These are phyloP conservation scores for Phoma sp. DNA, from an alignment of 2,329 filamentous ascomycete genomes.

Conservation along the genomic window DNA sequence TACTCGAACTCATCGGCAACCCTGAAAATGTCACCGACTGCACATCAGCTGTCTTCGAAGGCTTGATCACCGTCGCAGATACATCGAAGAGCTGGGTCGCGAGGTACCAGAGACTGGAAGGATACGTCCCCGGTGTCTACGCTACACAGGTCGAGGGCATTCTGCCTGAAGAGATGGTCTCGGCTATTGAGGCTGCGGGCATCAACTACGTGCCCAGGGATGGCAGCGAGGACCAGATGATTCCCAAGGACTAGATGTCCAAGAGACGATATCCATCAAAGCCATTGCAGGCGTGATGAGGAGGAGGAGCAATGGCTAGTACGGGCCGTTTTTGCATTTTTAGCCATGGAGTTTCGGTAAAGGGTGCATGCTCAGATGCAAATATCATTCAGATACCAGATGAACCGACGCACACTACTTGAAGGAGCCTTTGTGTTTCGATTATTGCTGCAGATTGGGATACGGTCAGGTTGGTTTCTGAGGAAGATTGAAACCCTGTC, in stretches of 20 bases:
- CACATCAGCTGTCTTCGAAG: slow-evolving; percentile 96
- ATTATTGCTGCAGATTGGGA: no score
- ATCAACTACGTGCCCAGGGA: slow-evolving; percentile 64
- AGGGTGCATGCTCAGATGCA: slow-evolving; percentile 12
- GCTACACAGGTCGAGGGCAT: slow-evolving; percentile 92
- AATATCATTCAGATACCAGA: slow-evolving; percentile 6
- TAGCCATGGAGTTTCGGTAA: slow-evolving; percentile 35
- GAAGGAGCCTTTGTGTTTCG: not conserved
- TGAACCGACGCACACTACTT: not conserved
- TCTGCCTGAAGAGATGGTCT: slow-evolving; percentile 64
- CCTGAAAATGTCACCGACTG: slow-evolving; percentile 86
- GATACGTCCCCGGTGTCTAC: slow-evolving; percentile 88
- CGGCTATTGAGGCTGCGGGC: slow-evolving; percentile 63
- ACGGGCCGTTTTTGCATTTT: slow-evolving; percentile 23
- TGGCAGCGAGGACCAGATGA: slow-evolving; percentile 46
- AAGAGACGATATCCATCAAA: not conserved
- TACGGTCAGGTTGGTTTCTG: no score
- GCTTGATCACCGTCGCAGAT: slow-evolving; percentile 82
- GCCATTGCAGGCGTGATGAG: not conserved
- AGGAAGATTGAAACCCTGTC: no score
- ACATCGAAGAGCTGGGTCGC: slow-evolving; percentile 91
- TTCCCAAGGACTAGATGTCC: slow-evolving; percentile 35
- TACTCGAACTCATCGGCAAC: slow-evolving; percentile 81
- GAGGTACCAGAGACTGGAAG: slow-evolving; percentile 92
- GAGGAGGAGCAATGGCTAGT: not conserved